Base-by-base conservation (phyloP, 192 early-diverging fungal genomes). In the Backusella liffmaniae region DNA sequence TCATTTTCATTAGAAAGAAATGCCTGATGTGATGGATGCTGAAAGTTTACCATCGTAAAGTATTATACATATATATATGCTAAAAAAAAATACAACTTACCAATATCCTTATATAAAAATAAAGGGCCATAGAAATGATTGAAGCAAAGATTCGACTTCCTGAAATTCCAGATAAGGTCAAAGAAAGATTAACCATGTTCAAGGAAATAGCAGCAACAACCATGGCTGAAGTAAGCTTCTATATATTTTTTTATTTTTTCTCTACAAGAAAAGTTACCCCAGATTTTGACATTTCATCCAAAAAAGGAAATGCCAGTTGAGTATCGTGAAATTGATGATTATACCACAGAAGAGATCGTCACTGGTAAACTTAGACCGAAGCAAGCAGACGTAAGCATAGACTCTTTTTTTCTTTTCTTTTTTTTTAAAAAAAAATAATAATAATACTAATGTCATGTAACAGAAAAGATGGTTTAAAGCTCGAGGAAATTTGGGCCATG, bases 401-500 rank as follows among this genome's bases (percentile, higher is more conserved):
- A 39, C 37, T 39, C 37, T 39, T 39, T 5, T 37, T 37, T 37
- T 1, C 0, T 41, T 41, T 9, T 41, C 5, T 41, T 9, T 41
- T 41, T 41, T 41, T 9, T 41, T 41, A 10, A n/a, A 51, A n/a
- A 51, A 16, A 51, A 51, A 18, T 26, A 7, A 56, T 21, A 56
- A 26, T 26, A 26, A 12, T 70, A n/a, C n/a, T 39, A 35, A 21
- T 39, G 0, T 23, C 1, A 12, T 12, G 23, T 35, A 26, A 44
- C 37, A 76, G 62, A 44, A 66, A 18, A 41, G 90, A 8, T 94
- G 93, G 92, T 90, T 94, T 80, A 85, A 83, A 41, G 79, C 86
- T 18, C 85, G 86, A 66, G 90, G 88, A 21, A 82, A 65, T 4
- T 79, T 91, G 12, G 51, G 26, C 1, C 88, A 91, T 76, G 86